Evolutionary conservation across 2,329 filamentous ascomycete species (phyloP).

Genomic region (Fusarium mundagurra): DNA sequence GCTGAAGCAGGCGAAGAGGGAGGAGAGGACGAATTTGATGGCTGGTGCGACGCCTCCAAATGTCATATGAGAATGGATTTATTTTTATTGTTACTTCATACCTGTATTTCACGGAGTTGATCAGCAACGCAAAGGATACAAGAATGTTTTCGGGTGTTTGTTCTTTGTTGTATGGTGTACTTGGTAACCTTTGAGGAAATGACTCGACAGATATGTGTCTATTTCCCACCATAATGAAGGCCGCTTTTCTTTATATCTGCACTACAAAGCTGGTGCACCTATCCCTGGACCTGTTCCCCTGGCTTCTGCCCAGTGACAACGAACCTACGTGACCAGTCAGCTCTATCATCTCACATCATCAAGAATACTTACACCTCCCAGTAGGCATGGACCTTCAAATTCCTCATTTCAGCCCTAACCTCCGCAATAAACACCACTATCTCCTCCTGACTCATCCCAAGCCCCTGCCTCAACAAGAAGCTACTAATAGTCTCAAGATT

Average conservation of each 20-base stretch:
- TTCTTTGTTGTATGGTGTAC: too few species aligned
- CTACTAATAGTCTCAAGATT: conserved; percentile 13
- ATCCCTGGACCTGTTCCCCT: fast-evolving
- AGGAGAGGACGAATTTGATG: conserved; percentile 4
- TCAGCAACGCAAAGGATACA: too few species aligned
- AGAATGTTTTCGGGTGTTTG: too few species aligned
- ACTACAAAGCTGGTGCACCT: too few species aligned
- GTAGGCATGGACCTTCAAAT: conserved; percentile 6
- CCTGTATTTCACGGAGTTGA: not conserved
- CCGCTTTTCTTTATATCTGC: too few species aligned
- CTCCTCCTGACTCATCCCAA: conserved; percentile 18
- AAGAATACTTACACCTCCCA: conserved; percentile 18
- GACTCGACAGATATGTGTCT: too few species aligned
- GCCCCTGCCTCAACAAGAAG: not conserved
- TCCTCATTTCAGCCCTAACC: conserved; percentile 19
- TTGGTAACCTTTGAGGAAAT: too few species aligned
- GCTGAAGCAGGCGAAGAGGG: not conserved
- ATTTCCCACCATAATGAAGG: fast-evolving
- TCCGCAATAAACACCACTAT: conserved; percentile 4
- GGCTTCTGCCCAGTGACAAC: conserved; percentile 24
- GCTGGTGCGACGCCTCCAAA: not conserved
- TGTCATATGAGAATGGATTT: not conserved
- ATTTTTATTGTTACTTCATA: not conserved
- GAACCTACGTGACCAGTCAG: not conserved
- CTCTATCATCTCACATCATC: fast-evolving